phyloP scores from a whole-genome alignment of 2,329 filamentous ascomycete genomes.

The Lecanicillium sp. region DNA sequence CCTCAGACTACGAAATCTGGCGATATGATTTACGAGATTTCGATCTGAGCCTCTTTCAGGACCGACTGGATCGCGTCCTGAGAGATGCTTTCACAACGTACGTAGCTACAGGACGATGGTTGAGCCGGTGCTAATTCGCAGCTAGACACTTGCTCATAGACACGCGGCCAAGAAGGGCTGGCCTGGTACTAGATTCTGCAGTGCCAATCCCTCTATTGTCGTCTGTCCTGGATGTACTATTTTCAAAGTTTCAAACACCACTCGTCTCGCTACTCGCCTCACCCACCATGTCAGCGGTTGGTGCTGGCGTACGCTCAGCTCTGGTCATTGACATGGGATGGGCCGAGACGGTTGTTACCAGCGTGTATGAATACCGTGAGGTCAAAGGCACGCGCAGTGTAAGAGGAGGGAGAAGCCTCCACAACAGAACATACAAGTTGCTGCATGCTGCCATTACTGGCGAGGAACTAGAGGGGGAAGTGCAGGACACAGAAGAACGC shows the following conservation, averaged over 20 bases:
- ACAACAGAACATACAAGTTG: conserved; percentile 61
- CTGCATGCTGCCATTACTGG: conserved; percentile 35
- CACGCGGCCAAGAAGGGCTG: conserved; percentile 66
- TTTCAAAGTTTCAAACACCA: conserved; percentile 73
- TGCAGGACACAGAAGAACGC: conserved; percentile 22
- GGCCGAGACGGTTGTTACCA: conserved; percentile 81
- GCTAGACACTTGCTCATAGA: conserved; percentile 61
- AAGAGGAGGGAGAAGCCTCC: conserved; percentile 66
- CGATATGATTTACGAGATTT: conserved; percentile 63
- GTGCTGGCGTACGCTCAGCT: conserved; percentile 78
- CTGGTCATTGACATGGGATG: conserved; percentile 88
- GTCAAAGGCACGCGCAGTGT: conserved; percentile 64
- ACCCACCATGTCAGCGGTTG: conserved; percentile 66
- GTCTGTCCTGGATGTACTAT: conserved; percentile 68
- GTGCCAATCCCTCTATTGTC: conserved; percentile 75
- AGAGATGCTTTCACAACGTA: conserved; percentile 78
- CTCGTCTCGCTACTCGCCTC: conserved; percentile 75
- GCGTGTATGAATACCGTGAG: conserved; percentile 86
- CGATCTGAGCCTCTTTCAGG: conserved; percentile 74
- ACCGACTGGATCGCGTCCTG: conserved; percentile 79
- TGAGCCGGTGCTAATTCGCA: not conserved
- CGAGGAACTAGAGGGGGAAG: conserved; percentile 25
- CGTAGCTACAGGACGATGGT: conserved; percentile 32
- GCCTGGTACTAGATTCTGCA: conserved; percentile 69
- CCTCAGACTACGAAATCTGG: conserved; percentile 68